These are phyloP conservation scores for Solanum aculeatissimum DNA, from an alignment of 305 asterid species.

Conservation along the genomic window DNA sequence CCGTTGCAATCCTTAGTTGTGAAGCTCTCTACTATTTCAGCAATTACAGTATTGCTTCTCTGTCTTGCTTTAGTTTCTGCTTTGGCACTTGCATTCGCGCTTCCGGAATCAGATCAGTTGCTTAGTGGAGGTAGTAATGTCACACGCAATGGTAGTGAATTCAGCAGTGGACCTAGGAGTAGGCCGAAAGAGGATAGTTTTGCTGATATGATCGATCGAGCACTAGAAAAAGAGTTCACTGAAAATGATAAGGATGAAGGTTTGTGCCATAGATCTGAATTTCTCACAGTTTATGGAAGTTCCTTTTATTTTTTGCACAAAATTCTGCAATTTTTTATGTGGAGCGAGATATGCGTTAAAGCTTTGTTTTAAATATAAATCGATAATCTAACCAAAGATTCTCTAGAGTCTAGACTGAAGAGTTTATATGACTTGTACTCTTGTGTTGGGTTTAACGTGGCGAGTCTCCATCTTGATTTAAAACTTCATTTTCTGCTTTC, in stretches of 20 bases:
- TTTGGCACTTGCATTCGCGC: slow-evolving; percentile 9
- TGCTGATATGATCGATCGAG: slow-evolving; percentile 95
- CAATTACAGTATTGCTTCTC: slow-evolving; percentile 11
- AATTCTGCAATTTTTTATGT: background rate
- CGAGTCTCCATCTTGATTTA: background rate
- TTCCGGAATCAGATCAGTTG: slow-evolving; percentile 22
- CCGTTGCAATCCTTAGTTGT: slow-evolving; percentile 5
- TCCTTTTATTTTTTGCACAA: background rate
- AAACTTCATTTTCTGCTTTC: background rate
- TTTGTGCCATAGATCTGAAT: slow-evolving; percentile 39
- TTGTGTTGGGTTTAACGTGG: background rate
- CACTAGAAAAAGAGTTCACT: slow-evolving; percentile 84
- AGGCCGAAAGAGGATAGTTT: slow-evolving; percentile 60
- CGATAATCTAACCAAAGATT: background rate
- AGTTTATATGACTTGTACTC: background rate
- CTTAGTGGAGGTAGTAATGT: slow-evolving; percentile 10
- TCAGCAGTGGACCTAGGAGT: slow-evolving; percentile 24
- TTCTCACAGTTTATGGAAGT: background rate
- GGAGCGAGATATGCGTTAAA: background rate
- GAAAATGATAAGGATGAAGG: slow-evolving; percentile 89
- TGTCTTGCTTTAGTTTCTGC: slow-evolving; percentile 10
- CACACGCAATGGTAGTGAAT: slow-evolving; percentile 10
- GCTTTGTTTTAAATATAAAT: background rate
- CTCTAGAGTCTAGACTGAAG: background rate
- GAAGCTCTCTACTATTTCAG: background rate